Evolutionary conservation across 2,329 filamentous ascomycete genomes (phyloP), one percentile per base, ranked within the genome.

Genomic region (Ambrosiella beaveri): DNA sequence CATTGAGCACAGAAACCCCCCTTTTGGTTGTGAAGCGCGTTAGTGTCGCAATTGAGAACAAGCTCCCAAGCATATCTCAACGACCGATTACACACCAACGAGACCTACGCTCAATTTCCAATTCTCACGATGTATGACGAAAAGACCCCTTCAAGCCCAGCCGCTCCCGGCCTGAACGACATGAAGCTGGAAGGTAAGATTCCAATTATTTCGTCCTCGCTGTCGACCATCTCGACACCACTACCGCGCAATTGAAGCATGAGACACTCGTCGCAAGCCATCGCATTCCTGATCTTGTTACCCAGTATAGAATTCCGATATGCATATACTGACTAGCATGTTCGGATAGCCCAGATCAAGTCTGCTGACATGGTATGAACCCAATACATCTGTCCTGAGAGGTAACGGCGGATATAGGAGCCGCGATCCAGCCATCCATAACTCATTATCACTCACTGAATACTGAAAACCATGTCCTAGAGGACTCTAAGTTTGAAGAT

Each of bases 331-430:
- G n/a, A n/a, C 19, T 47, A 27, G 27, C 27, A 27, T 27, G 27
- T 27, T 27, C 5, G 27, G 15, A n/a, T 58, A 98, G 93, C 88
- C 63, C 89, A 95, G 74, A 84, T 98, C 73, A 98, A 98, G 77
- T 95, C 90, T 65, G 91, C 88, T 61, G 93, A 98, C 70, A 98
- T 98, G 93, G 93, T 97, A 78, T 71, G 75, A 35, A 54, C 39
- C 51, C 57, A 39, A 35, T 40, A 41, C 35, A 13, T 51, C 35
- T 39, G 41, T 11, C 12, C 9, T 39, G 17, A 19, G 40, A 27
- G 27, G 27, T 4, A 2, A 27, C 27, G 3, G 27, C 27, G 27
- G 27, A 27, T 27, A 27, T 27, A 27, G 3, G 27, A 27, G 27
- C 27, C 27, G 3, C 27, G 27, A 27, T 27, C 27, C 27, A 27